Evolutionary conservation across 371 early-diverging fungal genomes (phyloP).

Genomic region (Apophysomyces trapeziformis): DNA sequence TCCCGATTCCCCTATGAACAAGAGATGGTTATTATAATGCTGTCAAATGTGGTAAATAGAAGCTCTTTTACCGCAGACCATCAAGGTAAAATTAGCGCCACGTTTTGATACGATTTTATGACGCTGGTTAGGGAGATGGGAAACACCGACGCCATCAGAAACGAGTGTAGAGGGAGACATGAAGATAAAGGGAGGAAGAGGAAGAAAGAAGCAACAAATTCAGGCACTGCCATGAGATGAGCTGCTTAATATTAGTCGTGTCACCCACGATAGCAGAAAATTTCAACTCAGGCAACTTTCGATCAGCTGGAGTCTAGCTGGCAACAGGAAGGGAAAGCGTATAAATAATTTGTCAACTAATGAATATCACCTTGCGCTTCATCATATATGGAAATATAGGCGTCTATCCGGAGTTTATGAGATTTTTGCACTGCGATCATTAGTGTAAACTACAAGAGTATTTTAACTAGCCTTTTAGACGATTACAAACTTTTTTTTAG

Average conservation of each 20-base stretch:
- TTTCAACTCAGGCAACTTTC: too few species aligned
- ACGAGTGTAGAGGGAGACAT: conserved; percentile 60
- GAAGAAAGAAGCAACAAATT: neutral
- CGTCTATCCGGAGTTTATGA: too few species aligned
- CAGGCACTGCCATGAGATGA: neutral
- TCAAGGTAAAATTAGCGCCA: conserved; percentile 92
- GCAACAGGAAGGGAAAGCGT: too few species aligned
- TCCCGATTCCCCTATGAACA: conserved; percentile 31
- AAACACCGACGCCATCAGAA: conserved; percentile 86
- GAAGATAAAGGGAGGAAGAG: neutral
- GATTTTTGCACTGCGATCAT: too few species aligned
- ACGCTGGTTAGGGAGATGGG: conserved; percentile 97
- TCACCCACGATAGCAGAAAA: neutral
- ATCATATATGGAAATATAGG: too few species aligned
- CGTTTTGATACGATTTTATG: conserved; percentile 94
- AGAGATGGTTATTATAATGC: neutral
- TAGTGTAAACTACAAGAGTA: too few species aligned
- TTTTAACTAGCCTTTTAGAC: too few species aligned
- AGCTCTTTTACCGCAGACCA: conserved; percentile 87
- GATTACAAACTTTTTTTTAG: too few species aligned
- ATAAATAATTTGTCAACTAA: too few species aligned
- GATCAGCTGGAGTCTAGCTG: too few species aligned
- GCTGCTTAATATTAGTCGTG: conserved; percentile 4
- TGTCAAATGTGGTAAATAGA: neutral
- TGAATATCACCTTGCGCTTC: too few species aligned